These are phyloP conservation scores for thale cress (Arabidopsis thaliana) DNA, from an alignment of 345 rosid species.

Conservation along the genomic window TAIR10.1 NC_003075.7:13972501-13973000, in stretches of 20 bases:
- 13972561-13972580: slow-evolving; percentile 68
- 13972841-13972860: slow-evolving; percentile 57
- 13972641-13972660: slow-evolving; percentile 24
- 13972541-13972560: slow-evolving; percentile 78
- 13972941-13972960: no score
- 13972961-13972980: neutral
- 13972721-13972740: slow-evolving; percentile 76
- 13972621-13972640: neutral
- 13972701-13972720: slow-evolving; percentile 66
- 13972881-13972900: slow-evolving; percentile 98
- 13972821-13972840: slow-evolving; percentile 17
- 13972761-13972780: slow-evolving; percentile 64
- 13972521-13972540: slow-evolving; percentile 64
- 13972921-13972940: neutral
- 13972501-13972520: slow-evolving; percentile 64
- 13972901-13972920: slow-evolving; percentile 72
- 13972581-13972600: slow-evolving; percentile 12
- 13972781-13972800: slow-evolving; percentile 1
- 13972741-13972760: slow-evolving; percentile 59
- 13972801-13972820: neutral
- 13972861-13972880: slow-evolving; percentile 84
- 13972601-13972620: neutral
- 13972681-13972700: slow-evolving; percentile 76
- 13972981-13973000: neutral
- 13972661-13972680: slow-evolving; percentile 76